Base-by-base conservation (phyloP, 2,329 filamentous ascomycete species). In the Diatrype stigma region DNA sequence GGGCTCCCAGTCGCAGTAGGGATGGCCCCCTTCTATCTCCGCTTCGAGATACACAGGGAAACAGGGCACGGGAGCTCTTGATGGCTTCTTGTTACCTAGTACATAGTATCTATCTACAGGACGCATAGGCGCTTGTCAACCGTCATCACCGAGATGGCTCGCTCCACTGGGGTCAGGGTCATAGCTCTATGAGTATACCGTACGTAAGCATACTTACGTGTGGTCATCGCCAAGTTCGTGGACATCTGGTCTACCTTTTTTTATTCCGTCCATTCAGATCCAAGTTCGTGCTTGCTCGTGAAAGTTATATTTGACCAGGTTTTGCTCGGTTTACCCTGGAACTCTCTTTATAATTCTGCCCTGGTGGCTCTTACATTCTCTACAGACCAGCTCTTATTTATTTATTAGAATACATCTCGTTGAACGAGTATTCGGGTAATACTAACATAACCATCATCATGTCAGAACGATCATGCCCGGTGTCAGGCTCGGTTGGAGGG, bases 401-500 rank as follows among this genome's bases (percentile, higher is more conserved):
- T 34, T 6, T 30, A 30, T 30, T 30, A 30, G 26, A 30, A 30
- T 30, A 30, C 10, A 30, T 30, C 26, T n/a, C n/a, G n/a, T n/a
- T n/a, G n/a, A 30, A 30, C 10, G 6, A 30, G 6, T 30, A 30
- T 30, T 30, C 26, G 6, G 26, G 26, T 30, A 30, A 30, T 30
- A 30, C 26, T 30, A 30, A 30, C 26, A 30, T 10, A 30, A 30
- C 10, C n/a, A n/a, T 37, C 12, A 17, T 4, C 12, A 37, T 37
- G 34, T 37, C 34, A 12, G 34, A 37, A 12, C 34, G 34, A 16
- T 37, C 34, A 37, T 67, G 65, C 32, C 64, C 64, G n/a, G 58
- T 65, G 12, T 66, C 64, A 17, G 61, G 61, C 30, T 59, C 58
- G 47, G 54, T 48, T 26, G 59, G 55, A 19, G 63, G 54, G 17